Evolutionary conservation across 345 rosid genomes (phyloP), one percentile per base, ranked within the genome.

Genomic region (Arabis hirsuta): DNA sequence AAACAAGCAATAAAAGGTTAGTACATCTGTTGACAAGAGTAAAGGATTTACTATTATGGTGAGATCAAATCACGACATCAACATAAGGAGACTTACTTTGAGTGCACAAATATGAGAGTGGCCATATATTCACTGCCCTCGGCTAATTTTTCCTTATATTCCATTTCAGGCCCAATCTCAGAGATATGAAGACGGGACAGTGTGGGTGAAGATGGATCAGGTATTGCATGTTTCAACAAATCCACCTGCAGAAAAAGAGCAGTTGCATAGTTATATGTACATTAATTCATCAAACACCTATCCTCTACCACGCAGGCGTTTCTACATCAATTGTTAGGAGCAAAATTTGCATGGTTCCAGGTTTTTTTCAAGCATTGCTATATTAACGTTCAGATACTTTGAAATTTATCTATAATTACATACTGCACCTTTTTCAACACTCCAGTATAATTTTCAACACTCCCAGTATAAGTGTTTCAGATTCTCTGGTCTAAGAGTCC

Each of bases 211-310:
- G 92, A 91, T 29, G 92, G 97, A 82, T 91, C 97, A 39, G 95
- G 88, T 71, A 91, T 87, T 60, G 88, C 85, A 78, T 88, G 92
- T 69, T 91, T 91, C 82, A 91, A 71, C 81, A 88, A 78, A 83
- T 87, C 97, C 63, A 91, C 95, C 97, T 91, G 86, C 64, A 77
- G 46, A 19, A 19, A 29, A n/a, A 22, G 36, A 29, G 32, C 32
- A 34, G 57, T 10, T 36, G 45, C 16, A 22, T 34, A 31, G 11
- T 29, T 14, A 46, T 45, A 12, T 32, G 34, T 16, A 50, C 10
- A 36, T 3, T 7, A 12, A 16, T 19, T 48, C 45, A 48, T 34
- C 5, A 32, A 32, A 19, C 32, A 12, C 29, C 16, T 22, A 62
- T 62, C 41, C 20, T 44, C 53, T 43, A 62, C 53, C 39, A 9